A percentile compares a stretch with the other conserved stretches of the same genome.
These are phyloP conservation scores for Penicillium nordicum DNA, from an alignment of 2,329 filamentous ascomycete genomes.

Conservation along the genomic window DNA sequence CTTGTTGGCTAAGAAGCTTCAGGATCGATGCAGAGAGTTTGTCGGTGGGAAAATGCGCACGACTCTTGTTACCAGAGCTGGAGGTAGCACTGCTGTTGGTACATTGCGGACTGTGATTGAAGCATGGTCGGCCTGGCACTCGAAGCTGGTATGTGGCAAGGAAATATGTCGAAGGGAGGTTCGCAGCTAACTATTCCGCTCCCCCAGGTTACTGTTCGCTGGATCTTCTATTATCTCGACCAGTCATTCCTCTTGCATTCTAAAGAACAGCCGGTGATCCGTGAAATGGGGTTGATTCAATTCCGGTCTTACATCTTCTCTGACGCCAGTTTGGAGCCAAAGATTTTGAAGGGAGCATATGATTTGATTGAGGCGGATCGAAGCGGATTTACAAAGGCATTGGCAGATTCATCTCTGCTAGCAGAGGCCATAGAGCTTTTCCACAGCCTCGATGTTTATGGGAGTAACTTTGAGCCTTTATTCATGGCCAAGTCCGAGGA, in stretches of 20 bases:
- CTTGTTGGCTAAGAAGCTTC: slow-evolving; percentile 64
- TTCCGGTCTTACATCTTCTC: slow-evolving; percentile 65
- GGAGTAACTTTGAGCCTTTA: slow-evolving; percentile 70
- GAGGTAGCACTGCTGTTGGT: slow-evolving; percentile 58
- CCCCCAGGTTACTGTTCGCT: slow-evolving; percentile 67
- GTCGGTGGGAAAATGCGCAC: slow-evolving; percentile 55
- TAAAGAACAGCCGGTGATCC: slow-evolving; percentile 66
- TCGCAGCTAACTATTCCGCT: not conserved
- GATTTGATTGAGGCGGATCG: slow-evolving; percentile 73
- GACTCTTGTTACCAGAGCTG: slow-evolving; percentile 55
- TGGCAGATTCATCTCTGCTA: slow-evolving; percentile 64
- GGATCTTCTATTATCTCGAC: slow-evolving; percentile 91
- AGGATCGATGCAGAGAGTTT: slow-evolving; percentile 64
- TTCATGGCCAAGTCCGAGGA: slow-evolving; percentile 65
- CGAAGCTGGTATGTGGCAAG: slow-evolving; percentile 61
- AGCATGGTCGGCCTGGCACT: slow-evolving; percentile 75
- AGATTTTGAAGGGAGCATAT: slow-evolving; percentile 68
- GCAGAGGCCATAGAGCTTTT: slow-evolving; percentile 76
- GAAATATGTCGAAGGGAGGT: not conserved
- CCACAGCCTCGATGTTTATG: slow-evolving; percentile 79
- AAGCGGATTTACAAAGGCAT: slow-evolving; percentile 45
- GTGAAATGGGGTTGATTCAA: slow-evolving; percentile 72
- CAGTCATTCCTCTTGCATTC: slow-evolving; percentile 79
- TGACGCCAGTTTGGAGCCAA: slow-evolving; percentile 50
- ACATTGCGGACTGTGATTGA: slow-evolving; percentile 59